Evolutionary conservation across 176 grass and related monocot species (phyloP).

Genomic region (Ampelocalamus luodianensis): DNA sequence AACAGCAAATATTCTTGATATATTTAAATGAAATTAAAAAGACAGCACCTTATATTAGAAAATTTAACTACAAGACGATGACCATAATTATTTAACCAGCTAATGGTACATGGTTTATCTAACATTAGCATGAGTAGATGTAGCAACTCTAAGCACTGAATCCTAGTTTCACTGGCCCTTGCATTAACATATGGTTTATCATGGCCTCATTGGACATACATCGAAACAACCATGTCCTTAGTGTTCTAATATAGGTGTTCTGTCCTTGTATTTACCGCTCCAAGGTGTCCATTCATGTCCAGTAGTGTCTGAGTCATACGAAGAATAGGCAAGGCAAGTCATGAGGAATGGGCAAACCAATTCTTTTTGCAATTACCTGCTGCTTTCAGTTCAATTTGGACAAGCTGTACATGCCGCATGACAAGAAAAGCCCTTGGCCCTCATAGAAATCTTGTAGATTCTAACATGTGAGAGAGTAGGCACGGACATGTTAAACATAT

Average conservation of each 20-base stretch:
- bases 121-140: constrained; percentile 8
- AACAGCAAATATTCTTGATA: not conserved
- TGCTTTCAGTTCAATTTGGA: constrained; percentile 15
- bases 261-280: constrained; percentile 1
- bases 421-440: not conserved
- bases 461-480: not conserved
- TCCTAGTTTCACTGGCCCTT: constrained; percentile 10
- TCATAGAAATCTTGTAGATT: constrained; percentile 11
- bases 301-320: not conserved
- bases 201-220: not conserved
- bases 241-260: not conserved
- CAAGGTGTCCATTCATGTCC: not conserved
- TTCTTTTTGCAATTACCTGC: not conserved
- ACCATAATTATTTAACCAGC: not conserved
- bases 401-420: not conserved
- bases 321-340: constrained; percentile 7
- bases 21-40: not conserved
- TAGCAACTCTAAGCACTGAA: constrained; percentile 19
- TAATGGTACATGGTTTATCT: not conserved
- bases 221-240: not conserved
- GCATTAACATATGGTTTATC: not conserved
- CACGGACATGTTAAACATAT: not conserved
- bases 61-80: constrained; percentile 6
- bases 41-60: not conserved
- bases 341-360: not conserved